Conservation (phyloP, 1,139 yeast species). For the Taphrina wiesneri region DNA sequence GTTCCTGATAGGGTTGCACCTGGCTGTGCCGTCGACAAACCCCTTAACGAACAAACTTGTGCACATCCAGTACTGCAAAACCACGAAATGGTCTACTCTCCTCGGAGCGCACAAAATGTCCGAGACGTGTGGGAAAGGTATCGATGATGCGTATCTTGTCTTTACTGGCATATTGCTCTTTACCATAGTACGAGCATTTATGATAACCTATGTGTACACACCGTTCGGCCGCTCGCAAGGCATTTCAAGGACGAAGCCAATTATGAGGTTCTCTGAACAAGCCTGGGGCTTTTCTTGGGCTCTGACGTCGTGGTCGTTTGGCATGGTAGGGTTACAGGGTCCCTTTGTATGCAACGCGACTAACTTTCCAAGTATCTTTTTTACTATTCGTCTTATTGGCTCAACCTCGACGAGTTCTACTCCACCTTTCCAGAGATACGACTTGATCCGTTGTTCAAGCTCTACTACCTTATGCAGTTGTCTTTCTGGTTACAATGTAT, state of each 20-base stretch:
- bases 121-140: slow-evolving; percentile 39
- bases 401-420: slow-evolving; percentile 49
- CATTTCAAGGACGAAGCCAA: slow-evolving; percentile 55
- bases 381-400: slow-evolving; percentile 48
- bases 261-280: slow-evolving; percentile 78
- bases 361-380: slow-evolving; percentile 50
- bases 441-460: slow-evolving; percentile 54
- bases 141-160: slow-evolving; percentile 46
- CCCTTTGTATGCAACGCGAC: not conserved
- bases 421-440: slow-evolving; percentile 73
- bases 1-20: not conserved
- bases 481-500: slow-evolving; percentile 82
- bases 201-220: slow-evolving; percentile 60
- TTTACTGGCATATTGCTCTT: slow-evolving; percentile 58
- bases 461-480: slow-evolving; percentile 69
- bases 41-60: slow-evolving; percentile 15
- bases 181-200: slow-evolving; percentile 60
- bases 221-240: slow-evolving; percentile 60
- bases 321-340: slow-evolving; percentile 47
- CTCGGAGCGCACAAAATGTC: not conserved
- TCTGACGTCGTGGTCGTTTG: slow-evolving; percentile 57
- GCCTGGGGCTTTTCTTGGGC: slow-evolving; percentile 76
- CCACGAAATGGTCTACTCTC: slow-evolving; percentile 6
- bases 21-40: not conserved
- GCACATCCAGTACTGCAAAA: slow-evolving; percentile 16